Evolutionary conservation across 345 rosid genomes (phyloP).

Genomic region (Ceriops decandra): DNA sequence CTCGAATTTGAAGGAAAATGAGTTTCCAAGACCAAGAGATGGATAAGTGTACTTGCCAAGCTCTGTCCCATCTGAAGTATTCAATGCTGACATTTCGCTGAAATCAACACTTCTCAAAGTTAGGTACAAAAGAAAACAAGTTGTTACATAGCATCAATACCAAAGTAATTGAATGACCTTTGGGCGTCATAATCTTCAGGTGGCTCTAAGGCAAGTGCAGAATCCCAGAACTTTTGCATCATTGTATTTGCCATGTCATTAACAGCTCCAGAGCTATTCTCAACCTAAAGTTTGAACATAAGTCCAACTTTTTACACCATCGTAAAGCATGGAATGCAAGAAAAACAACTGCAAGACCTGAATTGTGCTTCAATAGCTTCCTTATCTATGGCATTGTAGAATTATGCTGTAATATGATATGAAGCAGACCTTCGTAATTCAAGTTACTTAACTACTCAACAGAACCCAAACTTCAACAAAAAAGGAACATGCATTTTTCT

Average conservation of each 20-base stretch:
- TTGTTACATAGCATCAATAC: constrained; percentile 5
- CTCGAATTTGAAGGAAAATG: constrained; percentile 81
- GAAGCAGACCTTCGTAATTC: too few species aligned
- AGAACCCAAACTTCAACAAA: too few species aligned
- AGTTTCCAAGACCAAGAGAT: constrained; percentile 69
- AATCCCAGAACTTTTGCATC: constrained; percentile 99
- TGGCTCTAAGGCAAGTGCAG: constrained; percentile 88
- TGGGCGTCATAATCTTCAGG: constrained; percentile 83
- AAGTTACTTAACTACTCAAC: too few species aligned
- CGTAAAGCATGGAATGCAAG: neutral
- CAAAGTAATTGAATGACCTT: constrained; percentile 46
- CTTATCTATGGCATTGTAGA: neutral
- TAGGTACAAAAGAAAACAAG: constrained; percentile 17
- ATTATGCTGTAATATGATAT: too few species aligned
- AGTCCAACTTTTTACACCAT: neutral
- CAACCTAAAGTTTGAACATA: constrained; percentile 47
- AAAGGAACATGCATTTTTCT: too few species aligned
- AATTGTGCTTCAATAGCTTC: neutral
- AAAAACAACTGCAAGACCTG: neutral
- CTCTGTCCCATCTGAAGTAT: constrained; percentile 69
- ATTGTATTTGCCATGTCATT: constrained; percentile 87
- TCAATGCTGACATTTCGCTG: constrained; percentile 77
- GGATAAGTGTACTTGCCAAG: constrained; percentile 59
- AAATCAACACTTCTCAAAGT: constrained; percentile 25
- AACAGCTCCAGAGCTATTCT: constrained; percentile 78